Percentiles rank a stretch among this genome's conserved stretches.
Conservation (phyloP, 108 stramenopile species). For the Epithemia pelagica region DNA sequence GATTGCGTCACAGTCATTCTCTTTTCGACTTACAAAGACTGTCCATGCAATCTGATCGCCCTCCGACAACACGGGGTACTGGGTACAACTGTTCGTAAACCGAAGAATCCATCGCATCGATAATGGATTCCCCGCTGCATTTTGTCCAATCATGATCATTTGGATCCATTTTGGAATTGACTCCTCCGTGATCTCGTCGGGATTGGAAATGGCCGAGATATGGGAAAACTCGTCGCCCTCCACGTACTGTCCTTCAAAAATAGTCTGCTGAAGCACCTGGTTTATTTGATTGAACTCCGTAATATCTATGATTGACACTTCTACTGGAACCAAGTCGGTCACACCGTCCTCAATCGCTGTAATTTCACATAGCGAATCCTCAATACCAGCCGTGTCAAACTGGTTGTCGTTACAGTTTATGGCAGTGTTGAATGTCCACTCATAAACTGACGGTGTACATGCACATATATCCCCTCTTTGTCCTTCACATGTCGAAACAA, state of each 20-base stretch:
- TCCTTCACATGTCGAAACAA: not conserved
- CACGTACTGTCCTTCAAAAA: constrained; percentile 7
- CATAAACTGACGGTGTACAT: constrained; percentile 29
- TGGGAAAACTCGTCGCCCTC: constrained; percentile 30
- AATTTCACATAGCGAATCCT: constrained; percentile 18
- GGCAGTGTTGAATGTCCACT: constrained; percentile 24
- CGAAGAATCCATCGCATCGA: constrained; percentile 19
- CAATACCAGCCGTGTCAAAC: constrained; percentile 7
- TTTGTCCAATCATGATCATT: constrained; percentile 26
- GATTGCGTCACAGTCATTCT: not conserved
- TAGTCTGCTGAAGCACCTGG: constrained; percentile 9
- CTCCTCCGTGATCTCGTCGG: constrained; percentile 8
- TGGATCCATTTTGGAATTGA: constrained; percentile 25
- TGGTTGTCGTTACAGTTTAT: constrained; percentile 23
- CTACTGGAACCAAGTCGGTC: constrained; percentile 25
- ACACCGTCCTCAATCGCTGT: constrained; percentile 16
- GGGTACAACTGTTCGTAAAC: constrained; percentile 10
- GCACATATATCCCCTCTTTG: constrained; percentile 13
- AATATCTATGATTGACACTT: constrained; percentile 25
- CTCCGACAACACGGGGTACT: constrained; percentile 9
- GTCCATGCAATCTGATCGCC: constrained; percentile 12
- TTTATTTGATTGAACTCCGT: constrained; percentile 27
- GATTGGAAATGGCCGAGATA: constrained; percentile 10
- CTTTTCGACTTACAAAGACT: constrained; percentile 18
- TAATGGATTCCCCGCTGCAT: constrained; percentile 15